Evolutionary conservation across 2,329 filamentous ascomycete genomes (phyloP).

Genomic region (Aspergillus aculeatinus): DNA sequence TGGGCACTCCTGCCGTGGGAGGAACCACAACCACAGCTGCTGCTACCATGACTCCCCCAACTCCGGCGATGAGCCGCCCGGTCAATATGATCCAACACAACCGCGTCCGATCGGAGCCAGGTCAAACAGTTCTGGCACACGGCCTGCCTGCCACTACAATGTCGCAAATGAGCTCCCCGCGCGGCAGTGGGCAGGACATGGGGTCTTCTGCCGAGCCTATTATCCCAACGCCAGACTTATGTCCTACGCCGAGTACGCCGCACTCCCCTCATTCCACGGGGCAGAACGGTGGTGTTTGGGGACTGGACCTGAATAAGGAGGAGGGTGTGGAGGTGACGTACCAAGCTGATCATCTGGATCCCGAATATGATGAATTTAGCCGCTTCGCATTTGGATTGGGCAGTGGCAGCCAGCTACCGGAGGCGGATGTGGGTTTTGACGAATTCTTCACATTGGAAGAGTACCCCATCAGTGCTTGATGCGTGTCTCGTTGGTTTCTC

Average conservation of each 20-base stretch:
- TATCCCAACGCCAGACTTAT: slow-evolving; percentile 34
- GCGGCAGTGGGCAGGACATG: slow-evolving; percentile 19
- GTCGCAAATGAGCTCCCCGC: slow-evolving; percentile 21
- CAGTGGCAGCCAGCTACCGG: slow-evolving; percentile 23
- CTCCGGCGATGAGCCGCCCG: slow-evolving; percentile 22
- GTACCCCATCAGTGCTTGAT: slow-evolving; percentile 28
- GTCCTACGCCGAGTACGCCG: slow-evolving; percentile 32
- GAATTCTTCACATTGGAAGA: slow-evolving; percentile 35
- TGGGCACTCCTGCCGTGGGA: slow-evolving; percentile 5
- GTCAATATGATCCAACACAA: slow-evolving; percentile 17
- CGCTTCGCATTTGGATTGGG: slow-evolving; percentile 33
- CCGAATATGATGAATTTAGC: slow-evolving; percentile 25
- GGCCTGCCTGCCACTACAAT: not conserved
- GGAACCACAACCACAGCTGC: not conserved
- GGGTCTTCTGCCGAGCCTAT: slow-evolving; percentile 25
- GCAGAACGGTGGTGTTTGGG: slow-evolving; percentile 10
- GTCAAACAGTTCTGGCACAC: not conserved
- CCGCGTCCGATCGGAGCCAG: slow-evolving; percentile 23
- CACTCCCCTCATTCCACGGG: slow-evolving; percentile 26
- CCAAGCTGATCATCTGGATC: slow-evolving; percentile 27
- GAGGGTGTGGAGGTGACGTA: slow-evolving; percentile 27
- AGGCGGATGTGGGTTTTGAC: slow-evolving; percentile 32
- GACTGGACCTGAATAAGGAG: slow-evolving; percentile 18
- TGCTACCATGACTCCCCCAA: slow-evolving; percentile 17
- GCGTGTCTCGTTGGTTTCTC: slow-evolving; percentile 13